phyloP scores from a whole-genome alignment of 1,139 yeast genomes.

The Candida frijolesensis region DNA sequence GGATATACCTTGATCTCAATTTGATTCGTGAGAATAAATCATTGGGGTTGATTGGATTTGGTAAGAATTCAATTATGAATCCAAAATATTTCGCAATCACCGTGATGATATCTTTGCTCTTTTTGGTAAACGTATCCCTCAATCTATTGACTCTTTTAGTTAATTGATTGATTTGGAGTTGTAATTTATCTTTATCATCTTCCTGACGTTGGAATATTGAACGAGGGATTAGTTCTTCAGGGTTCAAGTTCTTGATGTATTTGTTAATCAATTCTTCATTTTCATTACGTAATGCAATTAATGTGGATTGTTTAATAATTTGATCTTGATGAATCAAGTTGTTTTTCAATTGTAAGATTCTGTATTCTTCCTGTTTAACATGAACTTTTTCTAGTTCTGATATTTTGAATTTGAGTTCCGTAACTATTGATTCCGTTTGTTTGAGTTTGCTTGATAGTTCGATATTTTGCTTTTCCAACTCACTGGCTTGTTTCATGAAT shows the following conservation, averaged over 20 bases:
- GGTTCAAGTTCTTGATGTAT: constrained; percentile 19
- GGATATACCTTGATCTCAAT: constrained; percentile 57
- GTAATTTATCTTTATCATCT: constrained; percentile 52
- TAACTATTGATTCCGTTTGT: constrained; percentile 31
- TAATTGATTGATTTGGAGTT: constrained; percentile 51
- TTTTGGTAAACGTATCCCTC: constrained; percentile 63
- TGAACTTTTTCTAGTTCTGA: constrained; percentile 26
- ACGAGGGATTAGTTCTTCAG: constrained; percentile 47
- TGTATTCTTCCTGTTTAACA: constrained; percentile 38
- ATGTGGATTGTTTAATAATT: constrained; percentile 54
- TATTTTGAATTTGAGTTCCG: constrained; percentile 35
- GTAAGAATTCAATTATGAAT: constrained; percentile 70
- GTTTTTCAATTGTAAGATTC: constrained; percentile 63
- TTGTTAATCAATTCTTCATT: constrained; percentile 54
- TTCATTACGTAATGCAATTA: constrained; percentile 58
- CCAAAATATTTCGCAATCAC: constrained; percentile 74
- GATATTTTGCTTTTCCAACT: constrained; percentile 46
- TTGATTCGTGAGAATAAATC: constrained; percentile 56
- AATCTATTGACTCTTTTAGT: constrained; percentile 63
- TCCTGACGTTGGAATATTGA: constrained; percentile 67
- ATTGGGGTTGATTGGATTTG: constrained; percentile 56
- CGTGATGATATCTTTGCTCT: constrained; percentile 73
- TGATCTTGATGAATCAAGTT: constrained; percentile 74
- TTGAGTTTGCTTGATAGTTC: constrained; percentile 41
- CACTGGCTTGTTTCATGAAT: constrained; percentile 28